A percentile compares a stretch with the other conserved stretches of the same genome.
These are phyloP conservation scores for Ophiocordyceps camponoti-leonardi DNA, from an alignment of 2,329 filamentous ascomycete genomes.

Conservation along the genomic window DNA sequence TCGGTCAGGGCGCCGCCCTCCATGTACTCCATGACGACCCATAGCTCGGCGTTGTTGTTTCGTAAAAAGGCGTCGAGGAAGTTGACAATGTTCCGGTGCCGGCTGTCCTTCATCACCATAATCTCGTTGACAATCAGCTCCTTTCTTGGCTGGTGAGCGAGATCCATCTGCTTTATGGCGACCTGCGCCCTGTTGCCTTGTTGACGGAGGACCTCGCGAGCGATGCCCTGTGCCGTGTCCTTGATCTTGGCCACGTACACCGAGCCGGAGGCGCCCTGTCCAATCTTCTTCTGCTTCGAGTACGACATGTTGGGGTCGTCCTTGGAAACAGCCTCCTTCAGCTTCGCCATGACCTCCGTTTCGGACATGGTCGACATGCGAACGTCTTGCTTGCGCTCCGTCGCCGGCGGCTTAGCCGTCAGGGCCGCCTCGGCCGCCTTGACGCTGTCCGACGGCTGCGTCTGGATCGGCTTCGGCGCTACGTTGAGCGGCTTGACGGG, in stretches of 20 bases:
- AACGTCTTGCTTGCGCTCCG: slow-evolving; percentile 74
- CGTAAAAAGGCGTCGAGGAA: slow-evolving; percentile 93
- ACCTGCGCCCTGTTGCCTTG: slow-evolving; percentile 77
- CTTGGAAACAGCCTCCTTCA: slow-evolving; percentile 88
- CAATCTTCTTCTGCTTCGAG: slow-evolving; percentile 99
- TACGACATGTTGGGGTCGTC: slow-evolving; percentile 90
- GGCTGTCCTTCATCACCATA: slow-evolving; percentile 99
- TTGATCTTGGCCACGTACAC: slow-evolving; percentile 96
- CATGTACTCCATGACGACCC: slow-evolving; percentile 99
- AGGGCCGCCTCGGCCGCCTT: slow-evolving; percentile 84
- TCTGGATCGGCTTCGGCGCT: slow-evolving; percentile 41
- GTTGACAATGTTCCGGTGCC: slow-evolving; percentile 97
- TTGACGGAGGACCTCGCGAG: slow-evolving; percentile 59
- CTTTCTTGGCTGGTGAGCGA: slow-evolving; percentile 91
- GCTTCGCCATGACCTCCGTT: slow-evolving; percentile 87
- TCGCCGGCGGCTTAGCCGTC: slow-evolving; percentile 58
- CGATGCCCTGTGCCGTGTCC: slow-evolving; percentile 72
- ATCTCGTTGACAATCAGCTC: slow-evolving; percentile 99
- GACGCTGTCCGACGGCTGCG: slow-evolving; percentile 44
- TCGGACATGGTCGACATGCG: slow-evolving; percentile 99
- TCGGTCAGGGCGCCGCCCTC: slow-evolving; percentile 94
- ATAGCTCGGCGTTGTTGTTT: slow-evolving; percentile 88
- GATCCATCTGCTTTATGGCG: slow-evolving; percentile 98
- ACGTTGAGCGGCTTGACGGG: slow-evolving; percentile 69
- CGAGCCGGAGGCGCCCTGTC: slow-evolving; percentile 91